Evolutionary conservation across 163 green algal genomes (phyloP).

Genomic region (Botryococcus braunii): DNA sequence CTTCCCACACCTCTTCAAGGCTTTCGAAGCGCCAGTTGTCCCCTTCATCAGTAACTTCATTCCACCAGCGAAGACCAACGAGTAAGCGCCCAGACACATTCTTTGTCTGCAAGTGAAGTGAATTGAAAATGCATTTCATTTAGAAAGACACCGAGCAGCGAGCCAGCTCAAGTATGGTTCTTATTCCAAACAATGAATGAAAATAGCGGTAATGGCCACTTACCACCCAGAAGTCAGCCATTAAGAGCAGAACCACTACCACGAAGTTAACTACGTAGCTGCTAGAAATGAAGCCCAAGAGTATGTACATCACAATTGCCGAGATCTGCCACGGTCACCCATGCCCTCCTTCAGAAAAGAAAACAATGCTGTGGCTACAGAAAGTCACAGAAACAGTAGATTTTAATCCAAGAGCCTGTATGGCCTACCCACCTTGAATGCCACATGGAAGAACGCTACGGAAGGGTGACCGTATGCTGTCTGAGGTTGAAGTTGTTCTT

Average conservation of each 20-base stretch:
- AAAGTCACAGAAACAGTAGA: neutral
- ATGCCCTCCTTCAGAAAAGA: neutral
- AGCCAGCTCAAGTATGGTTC: neutral
- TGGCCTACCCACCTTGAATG: constrained; percentile 20
- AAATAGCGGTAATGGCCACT: constrained; percentile 6
- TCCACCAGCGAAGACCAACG: constrained; percentile 88
- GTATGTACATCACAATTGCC: constrained; percentile 20
- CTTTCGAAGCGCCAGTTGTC: constrained; percentile 81
- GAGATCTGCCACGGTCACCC: constrained; percentile 18
- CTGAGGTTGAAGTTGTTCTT: too few species aligned
- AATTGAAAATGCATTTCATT: too few species aligned
- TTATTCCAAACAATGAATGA: neutral
- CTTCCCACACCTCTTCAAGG: constrained; percentile 52
- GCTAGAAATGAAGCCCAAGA: constrained; percentile 40
- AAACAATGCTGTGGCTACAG: neutral
- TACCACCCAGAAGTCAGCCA: constrained; percentile 87
- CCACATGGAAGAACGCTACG: constrained; percentile 17
- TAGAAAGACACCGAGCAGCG: too few species aligned
- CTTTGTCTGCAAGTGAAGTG: constrained; percentile 53
- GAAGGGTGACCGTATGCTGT: constrained; percentile 22
- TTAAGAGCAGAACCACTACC: constrained; percentile 66
- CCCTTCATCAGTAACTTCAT: constrained; percentile 79
- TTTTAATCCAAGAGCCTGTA: neutral
- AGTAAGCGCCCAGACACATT: constrained; percentile 82
- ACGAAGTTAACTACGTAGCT: constrained; percentile 85